phyloP scores from a whole-genome alignment of 352 stramenopile genomes.

The Phytopythium sindhum region DNA sequence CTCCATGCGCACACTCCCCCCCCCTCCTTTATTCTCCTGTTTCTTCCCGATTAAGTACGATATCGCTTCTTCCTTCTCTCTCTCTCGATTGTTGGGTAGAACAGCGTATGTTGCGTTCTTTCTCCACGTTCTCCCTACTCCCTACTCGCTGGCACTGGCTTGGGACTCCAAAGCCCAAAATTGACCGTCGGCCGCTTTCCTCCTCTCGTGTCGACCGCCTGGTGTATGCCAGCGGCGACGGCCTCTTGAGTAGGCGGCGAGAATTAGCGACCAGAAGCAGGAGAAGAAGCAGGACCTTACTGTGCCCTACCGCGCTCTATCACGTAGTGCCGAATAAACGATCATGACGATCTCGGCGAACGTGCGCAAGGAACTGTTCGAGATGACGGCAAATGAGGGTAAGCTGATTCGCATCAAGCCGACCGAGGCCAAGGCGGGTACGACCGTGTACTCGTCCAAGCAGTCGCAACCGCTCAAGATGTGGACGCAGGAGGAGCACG shows the following conservation, averaged over 20 bases:
- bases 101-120: background rate
- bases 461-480: slow-evolving; percentile 83
- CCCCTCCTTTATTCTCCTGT: slow-evolving; percentile 4
- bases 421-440: slow-evolving; percentile 79
- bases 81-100: slow-evolving; percentile 15
- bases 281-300: too few relatives aligned
- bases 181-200: too few relatives aligned
- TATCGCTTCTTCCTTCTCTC: slow-evolving; percentile 24
- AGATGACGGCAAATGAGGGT: slow-evolving; percentile 73
- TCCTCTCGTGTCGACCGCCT: slow-evolving; percentile 1
- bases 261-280: background rate
- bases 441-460: slow-evolving; percentile 82
- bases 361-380: slow-evolving; percentile 83
- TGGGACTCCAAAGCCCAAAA: background rate
- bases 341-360: slow-evolving; percentile 85
- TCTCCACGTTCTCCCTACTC: too few relatives aligned
- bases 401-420: slow-evolving; percentile 85
- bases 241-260: background rate
- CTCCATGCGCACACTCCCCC: background rate
- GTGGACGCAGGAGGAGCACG: slow-evolving; percentile 84
- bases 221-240: background rate
- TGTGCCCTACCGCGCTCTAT: too few relatives aligned
- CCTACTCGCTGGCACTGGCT: slow-evolving; percentile 1
- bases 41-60: slow-evolving; percentile 47
- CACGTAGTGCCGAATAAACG: background rate